Conservation (phyloP, 2,329 filamentous ascomycete species). For the Cordyceps fumosorosea region DNA sequence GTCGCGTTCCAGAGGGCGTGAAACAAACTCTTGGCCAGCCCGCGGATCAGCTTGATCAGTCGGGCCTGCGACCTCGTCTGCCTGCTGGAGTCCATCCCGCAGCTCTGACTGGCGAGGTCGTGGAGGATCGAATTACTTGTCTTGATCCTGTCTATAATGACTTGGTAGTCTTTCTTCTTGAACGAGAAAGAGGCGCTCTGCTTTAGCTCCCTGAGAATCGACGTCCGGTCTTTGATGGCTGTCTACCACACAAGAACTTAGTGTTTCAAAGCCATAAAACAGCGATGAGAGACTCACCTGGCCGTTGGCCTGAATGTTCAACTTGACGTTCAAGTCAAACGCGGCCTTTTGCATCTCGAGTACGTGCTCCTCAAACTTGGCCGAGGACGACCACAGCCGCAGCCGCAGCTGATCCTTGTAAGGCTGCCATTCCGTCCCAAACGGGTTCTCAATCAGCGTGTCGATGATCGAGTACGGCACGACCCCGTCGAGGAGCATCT, state of each 20-base stretch:
- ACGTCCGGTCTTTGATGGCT: not conserved
- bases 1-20: not conserved
- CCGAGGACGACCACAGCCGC: not conserved
- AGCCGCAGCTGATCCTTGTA: not conserved
- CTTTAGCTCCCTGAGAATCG: not conserved
- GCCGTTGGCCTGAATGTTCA: not conserved
- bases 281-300: not conserved
- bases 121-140: not conserved
- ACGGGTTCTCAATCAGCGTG: slow-evolving; percentile 8
- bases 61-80: not conserved
- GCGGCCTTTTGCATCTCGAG: not conserved
- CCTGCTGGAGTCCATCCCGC: not conserved
- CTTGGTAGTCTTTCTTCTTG: not conserved
- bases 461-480: slow-evolving; percentile 6
- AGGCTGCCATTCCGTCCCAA: slow-evolving; percentile 6
- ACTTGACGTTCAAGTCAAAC: not conserved
- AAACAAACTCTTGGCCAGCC: not conserved
- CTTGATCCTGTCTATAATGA: not conserved
- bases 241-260: not conserved
- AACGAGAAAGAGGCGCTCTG: not conserved
- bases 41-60: not conserved
- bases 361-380: not conserved
- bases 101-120: not conserved
- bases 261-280: not conserved
- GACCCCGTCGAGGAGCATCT: slow-evolving; percentile 9